Conservation (phyloP, 2,329 filamentous ascomycete genomes). For the Hortaea sp. region DNA sequence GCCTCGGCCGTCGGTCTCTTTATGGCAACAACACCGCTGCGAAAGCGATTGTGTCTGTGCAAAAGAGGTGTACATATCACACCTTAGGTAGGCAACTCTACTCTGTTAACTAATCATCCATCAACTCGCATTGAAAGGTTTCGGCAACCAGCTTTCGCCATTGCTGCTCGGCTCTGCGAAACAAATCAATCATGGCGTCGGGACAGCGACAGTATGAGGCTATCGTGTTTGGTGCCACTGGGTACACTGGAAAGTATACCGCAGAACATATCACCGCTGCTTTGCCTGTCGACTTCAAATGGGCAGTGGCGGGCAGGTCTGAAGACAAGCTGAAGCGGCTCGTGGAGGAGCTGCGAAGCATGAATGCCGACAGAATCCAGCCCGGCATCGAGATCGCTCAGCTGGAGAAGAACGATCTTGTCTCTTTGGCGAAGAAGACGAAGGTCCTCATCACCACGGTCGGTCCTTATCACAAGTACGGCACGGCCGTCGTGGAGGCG, state of each 20-base stretch:
- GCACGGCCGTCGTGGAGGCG: conserved; percentile 54
- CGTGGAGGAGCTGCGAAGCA: conserved; percentile 52
- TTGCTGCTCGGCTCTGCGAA: too few species aligned
- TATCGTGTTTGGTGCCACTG: conserved; percentile 58
- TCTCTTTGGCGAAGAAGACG: conserved; percentile 44
- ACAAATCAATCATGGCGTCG: not conserved
- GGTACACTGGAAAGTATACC: conserved; percentile 72
- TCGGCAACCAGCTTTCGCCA: too few species aligned
- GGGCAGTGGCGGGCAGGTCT: conserved; percentile 83
- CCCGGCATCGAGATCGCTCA: conserved; percentile 51
- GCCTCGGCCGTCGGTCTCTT: too few species aligned
- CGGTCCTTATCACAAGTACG: conserved; percentile 55
- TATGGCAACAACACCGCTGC: too few species aligned
- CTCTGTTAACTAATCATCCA: too few species aligned
- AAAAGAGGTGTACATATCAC: too few species aligned
- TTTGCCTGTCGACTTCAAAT: conserved; percentile 68
- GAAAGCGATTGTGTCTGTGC: too few species aligned
- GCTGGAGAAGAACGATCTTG: conserved; percentile 41
- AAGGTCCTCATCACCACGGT: conserved; percentile 51
- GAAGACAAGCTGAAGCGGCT: conserved; percentile 61
- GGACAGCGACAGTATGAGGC: conserved; percentile 49
- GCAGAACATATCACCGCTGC: conserved; percentile 63
- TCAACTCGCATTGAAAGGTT: too few species aligned
- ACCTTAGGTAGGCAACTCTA: too few species aligned
- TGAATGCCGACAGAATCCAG: conserved; percentile 59